Percentiles rank a stretch among this genome's conserved stretches.
Conservation (phyloP, 1,139 yeast species). For the Blastobotrys proliferans region DNA sequence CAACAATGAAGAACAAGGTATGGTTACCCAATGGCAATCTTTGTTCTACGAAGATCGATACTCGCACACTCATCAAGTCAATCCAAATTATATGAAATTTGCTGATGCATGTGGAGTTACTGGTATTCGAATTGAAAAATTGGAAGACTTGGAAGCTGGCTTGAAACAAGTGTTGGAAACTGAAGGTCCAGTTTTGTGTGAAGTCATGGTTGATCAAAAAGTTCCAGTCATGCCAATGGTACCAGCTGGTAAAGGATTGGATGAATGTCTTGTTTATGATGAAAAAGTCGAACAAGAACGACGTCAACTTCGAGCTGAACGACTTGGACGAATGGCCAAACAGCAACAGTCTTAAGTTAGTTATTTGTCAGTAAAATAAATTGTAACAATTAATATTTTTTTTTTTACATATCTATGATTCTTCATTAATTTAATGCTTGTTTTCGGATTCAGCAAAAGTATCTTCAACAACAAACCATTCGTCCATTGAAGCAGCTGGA, state of each 20-base stretch:
- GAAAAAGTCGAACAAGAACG: constrained; percentile 74
- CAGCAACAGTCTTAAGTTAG: constrained; percentile 4
- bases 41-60: constrained; percentile 94
- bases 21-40: constrained; percentile 99
- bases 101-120: constrained; percentile 93
- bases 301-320: constrained; percentile 55
- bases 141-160: constrained; percentile 58
- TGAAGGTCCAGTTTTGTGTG: constrained; percentile 83
- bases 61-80: constrained; percentile 91
- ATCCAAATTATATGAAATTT: constrained; percentile 88
- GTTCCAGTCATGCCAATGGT: constrained; percentile 99
- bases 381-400: constrained; percentile 5
- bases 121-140: constrained; percentile 69
- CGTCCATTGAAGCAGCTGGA: constrained; percentile 37
- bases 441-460: constrained; percentile 38
- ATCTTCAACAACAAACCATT: constrained; percentile 58
- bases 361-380: too few relatives aligned
- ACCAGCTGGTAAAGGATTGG: constrained; percentile 91
- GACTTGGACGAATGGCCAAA: constrained; percentile 28
- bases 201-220: constrained; percentile 88
- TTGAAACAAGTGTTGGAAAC: constrained; percentile 70
- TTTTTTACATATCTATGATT: constrained; percentile 7
- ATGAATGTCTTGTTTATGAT: constrained; percentile 86
- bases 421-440: constrained; percentile 42
- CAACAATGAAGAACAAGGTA: constrained; percentile 98